Evolutionary conservation across 148 eudicot species (phyloP).

Genomic region (Vaccinium vitisidaea): DNA sequence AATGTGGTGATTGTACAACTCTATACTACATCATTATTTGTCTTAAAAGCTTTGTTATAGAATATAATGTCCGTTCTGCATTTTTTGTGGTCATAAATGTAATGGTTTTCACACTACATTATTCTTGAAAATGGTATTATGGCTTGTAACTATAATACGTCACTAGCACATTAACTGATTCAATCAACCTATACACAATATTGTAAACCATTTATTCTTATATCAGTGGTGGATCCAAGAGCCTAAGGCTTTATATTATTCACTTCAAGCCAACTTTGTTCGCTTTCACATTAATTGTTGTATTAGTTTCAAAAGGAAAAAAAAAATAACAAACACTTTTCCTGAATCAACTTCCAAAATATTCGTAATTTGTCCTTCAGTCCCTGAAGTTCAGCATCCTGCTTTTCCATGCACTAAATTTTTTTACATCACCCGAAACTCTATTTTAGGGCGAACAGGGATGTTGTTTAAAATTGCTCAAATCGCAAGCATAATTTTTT

Average conservation of each 20-base stretch:
- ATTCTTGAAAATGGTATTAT: too few relatives aligned
- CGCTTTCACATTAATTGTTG: background rate
- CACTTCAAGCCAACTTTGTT: background rate
- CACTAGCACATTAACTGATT: too few relatives aligned
- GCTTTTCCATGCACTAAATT: background rate
- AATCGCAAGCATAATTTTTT: background rate
- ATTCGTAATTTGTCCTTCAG: background rate
- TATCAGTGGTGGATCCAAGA: background rate
- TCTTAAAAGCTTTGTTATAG: too few relatives aligned
- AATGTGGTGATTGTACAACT: too few relatives aligned
- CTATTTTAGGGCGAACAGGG: background rate
- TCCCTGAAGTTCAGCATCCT: background rate
- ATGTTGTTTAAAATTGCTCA: background rate
- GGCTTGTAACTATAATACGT: too few relatives aligned
- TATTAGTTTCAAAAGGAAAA: background rate
- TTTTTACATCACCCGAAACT: background rate
- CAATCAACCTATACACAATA: too few relatives aligned
- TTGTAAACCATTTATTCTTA: too few relatives aligned
- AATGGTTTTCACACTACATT: too few relatives aligned
- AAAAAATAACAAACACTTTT: background rate
- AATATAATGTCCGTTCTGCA: too few relatives aligned
- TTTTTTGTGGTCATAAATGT: too few relatives aligned
- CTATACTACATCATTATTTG: too few relatives aligned
- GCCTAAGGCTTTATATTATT: background rate
- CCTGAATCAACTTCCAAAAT: background rate